phyloP scores from a whole-genome alignment of 2,329 filamentous ascomycete species.

The Rhinocladiella mackenziei region DNA sequence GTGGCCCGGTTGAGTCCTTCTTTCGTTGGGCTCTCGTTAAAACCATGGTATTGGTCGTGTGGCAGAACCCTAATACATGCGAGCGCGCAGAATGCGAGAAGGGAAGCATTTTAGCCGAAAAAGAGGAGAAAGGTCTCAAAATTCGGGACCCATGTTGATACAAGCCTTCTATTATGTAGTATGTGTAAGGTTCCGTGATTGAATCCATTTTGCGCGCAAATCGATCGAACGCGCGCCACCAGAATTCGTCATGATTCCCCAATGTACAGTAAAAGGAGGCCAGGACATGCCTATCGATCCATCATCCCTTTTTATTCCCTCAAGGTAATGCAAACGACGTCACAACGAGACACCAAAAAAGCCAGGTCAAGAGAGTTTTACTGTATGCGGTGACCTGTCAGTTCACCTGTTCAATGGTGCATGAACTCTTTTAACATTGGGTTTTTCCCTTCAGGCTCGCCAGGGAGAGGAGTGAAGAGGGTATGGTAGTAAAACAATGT shows the following conservation, averaged over 20 bases:
- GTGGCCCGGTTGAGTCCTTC: no score
- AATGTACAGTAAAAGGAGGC: slow-evolving; percentile 11
- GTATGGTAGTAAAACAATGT: slow-evolving; percentile 44
- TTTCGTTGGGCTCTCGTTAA: no score
- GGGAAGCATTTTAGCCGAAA: no score
- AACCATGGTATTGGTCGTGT: no score
- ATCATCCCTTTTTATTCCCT: slow-evolving; percentile 10
- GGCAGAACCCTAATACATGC: no score
- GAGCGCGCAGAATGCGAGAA: no score
- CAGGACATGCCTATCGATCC: not conserved
- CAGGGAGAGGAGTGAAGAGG: slow-evolving; percentile 36
- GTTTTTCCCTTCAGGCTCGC: not conserved
- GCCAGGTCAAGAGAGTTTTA: slow-evolving; percentile 3
- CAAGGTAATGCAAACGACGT: slow-evolving; percentile 12
- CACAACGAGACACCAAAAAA: slow-evolving; percentile 3
- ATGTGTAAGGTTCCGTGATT: slow-evolving; percentile 16
- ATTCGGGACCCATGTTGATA: no score
- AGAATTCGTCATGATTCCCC: slow-evolving; percentile 7
- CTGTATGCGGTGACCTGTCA: slow-evolving; percentile 1
- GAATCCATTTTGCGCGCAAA: slow-evolving; percentile 1
- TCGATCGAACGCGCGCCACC: slow-evolving; percentile 3
- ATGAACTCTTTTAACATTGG: not conserved
- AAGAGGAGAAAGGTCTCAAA: no score
- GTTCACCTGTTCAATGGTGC: no score
- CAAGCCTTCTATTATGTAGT: slow-evolving; percentile 26